Percentiles rank a stretch among this genome's conserved stretches.
Evolutionary conservation across 345 rosid genomes (phyloP).

Genomic region (Gossypium herbaceum): DNA sequence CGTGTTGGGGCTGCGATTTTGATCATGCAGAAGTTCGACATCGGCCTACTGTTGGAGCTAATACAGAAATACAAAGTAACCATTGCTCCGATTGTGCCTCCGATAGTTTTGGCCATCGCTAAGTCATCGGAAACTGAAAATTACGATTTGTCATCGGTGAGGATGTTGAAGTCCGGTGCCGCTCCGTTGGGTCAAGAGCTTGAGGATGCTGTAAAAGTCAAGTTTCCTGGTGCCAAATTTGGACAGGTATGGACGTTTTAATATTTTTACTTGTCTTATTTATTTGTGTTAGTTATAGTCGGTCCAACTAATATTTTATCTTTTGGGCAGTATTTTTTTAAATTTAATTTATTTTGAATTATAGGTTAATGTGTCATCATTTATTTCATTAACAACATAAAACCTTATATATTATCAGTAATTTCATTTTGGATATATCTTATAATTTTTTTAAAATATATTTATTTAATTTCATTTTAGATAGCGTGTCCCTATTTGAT

Average conservation of each 20-base stretch:
- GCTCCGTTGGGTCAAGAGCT: constrained; percentile 93
- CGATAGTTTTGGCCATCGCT: constrained; percentile 64
- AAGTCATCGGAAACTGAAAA: constrained; percentile 52
- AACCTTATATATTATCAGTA: too few relatives aligned
- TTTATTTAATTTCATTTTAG: too few relatives aligned
- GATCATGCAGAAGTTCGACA: constrained; percentile 83
- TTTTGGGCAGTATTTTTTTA: too few relatives aligned
- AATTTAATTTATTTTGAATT: too few relatives aligned
- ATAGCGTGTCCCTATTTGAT: too few relatives aligned
- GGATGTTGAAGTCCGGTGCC: constrained; percentile 74
- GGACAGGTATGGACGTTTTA: constrained; percentile 60
- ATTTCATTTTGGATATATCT: too few relatives aligned
- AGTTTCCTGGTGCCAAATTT: constrained; percentile 69
- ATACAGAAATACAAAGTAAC: constrained; percentile 61
- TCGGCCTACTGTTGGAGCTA: constrained; percentile 44
- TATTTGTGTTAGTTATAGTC: background rate
- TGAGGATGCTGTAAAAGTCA: constrained; percentile 64
- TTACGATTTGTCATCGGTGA: constrained; percentile 64
- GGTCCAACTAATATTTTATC: background rate
- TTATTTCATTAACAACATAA: too few relatives aligned
- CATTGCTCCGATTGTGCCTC: constrained; percentile 79
- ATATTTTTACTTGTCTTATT: background rate
- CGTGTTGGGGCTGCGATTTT: constrained; percentile 80
- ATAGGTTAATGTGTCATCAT: too few relatives aligned
- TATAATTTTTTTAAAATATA: too few relatives aligned